Evolutionary conservation across 495 filamentous ascomycete species (phyloP).

Genomic region (Tuber indicum): DNA sequence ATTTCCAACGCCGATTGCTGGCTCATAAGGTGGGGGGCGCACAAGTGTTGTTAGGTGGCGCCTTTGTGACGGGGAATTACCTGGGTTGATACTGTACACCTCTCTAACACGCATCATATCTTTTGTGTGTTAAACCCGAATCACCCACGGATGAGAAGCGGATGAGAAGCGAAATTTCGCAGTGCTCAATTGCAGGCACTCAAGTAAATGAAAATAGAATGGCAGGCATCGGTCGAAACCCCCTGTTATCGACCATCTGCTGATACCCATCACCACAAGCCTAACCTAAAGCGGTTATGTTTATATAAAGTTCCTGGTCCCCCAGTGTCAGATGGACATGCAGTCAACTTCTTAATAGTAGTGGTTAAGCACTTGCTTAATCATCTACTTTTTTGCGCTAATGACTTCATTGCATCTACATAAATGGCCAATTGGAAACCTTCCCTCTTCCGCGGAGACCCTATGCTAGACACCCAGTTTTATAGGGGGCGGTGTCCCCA

Average conservation of each 20-base stretch:
- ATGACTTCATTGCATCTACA: neutral
- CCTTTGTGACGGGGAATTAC: neutral
- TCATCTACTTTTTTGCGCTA: neutral
- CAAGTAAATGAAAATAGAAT: neutral
- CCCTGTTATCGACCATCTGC: neutral
- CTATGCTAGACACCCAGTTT: neutral
- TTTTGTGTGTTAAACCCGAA: neutral
- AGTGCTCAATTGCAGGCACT: neutral
- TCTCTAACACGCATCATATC: neutral
- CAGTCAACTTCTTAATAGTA: neutral
- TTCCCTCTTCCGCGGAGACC: neutral
- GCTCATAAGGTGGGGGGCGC: neutral
- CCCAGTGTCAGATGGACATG: neutral
- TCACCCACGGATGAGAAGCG: neutral
- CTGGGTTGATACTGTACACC: neutral
- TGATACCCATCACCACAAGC: neutral
- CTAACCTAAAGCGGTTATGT: neutral
- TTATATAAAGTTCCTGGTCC: neutral
- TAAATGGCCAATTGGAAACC: neutral
- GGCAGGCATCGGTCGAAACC: neutral
- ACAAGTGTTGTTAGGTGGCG: neutral
- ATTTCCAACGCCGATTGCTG: neutral
- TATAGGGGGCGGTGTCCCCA: neutral
- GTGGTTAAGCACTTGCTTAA: neutral
- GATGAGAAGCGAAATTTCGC: neutral